Base-by-base conservation (phyloP, 176 grass and related monocot species). In the Rhipidocladum racemiflorum region DNA sequence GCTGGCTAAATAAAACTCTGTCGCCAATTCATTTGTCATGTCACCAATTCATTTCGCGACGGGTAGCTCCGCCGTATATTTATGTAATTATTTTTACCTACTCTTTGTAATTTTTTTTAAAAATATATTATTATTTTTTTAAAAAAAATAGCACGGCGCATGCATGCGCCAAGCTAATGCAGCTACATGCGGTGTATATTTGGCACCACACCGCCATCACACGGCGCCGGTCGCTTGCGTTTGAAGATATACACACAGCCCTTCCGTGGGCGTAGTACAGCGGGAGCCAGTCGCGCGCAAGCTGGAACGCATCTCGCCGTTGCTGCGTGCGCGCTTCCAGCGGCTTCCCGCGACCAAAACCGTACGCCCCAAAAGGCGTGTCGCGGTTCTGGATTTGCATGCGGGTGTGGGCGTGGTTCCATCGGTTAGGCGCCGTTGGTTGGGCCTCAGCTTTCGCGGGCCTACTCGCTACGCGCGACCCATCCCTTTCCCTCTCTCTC, bases 231-330 rank as follows among this genome's bases (percentile, higher is more conserved):
- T 61, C n/a, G 54, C 73, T 59, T 28, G 53, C 55, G 55, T 61
- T 17, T n/a, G 53, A 55, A 55, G 53, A 10, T 23, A 34, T 34
- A 2, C 4, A 34, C 4, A 2, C 4, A 23, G 21, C 20, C 53
- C 18, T 21, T 18, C 50, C 6, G 2, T 2, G 3, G 43, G 11
- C 11, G 43, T 45, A 0, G 43, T 75, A 18, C 4, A 40, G 53
- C 54, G n/a, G 15, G n/a, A 39, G 73, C 35, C 1, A 40, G 29
- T 29, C 68, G 49, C 20, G n/a, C 54, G 11, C 34, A 20, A 55
- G 85, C 85, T 81, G 72, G 79, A 67, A 4, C 85, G 85, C 85
- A 87, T 64, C 61, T 30, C 29, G 61, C 82, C 12, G 5, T 46
- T 18, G 11, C 2, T 18, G 72, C 15, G 13, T 48, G 56, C 60